Evolutionary conservation across 2,329 filamentous ascomycete species (phyloP).

Genomic region (Microcyclospora pomicola): DNA sequence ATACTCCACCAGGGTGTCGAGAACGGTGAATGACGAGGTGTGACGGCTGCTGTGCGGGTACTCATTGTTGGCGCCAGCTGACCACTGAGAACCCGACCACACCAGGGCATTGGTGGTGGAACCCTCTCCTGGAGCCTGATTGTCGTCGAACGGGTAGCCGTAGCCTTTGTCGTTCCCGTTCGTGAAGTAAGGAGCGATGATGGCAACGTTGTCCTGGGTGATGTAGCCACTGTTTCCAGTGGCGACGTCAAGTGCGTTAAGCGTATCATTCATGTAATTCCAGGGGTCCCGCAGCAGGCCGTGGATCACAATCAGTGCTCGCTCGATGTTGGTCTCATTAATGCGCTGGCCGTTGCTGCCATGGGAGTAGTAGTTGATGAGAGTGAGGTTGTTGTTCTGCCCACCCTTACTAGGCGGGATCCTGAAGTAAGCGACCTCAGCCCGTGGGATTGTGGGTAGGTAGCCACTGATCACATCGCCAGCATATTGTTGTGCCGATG

Average conservation of each 20-base stretch:
- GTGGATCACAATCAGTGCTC: slow-evolving; percentile 20
- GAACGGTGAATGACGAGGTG: slow-evolving; percentile 21
- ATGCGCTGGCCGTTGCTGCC: slow-evolving; percentile 12
- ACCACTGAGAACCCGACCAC: slow-evolving; percentile 23
- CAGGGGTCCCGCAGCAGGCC: slow-evolving; percentile 6
- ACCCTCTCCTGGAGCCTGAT: slow-evolving; percentile 13
- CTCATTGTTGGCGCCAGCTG: slow-evolving; percentile 21
- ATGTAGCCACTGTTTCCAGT: slow-evolving; percentile 5
- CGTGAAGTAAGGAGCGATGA: slow-evolving; percentile 23
- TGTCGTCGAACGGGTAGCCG: slow-evolving; percentile 22
- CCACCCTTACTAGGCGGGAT: slow-evolving; percentile 14
- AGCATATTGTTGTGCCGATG: slow-evolving; percentile 13
- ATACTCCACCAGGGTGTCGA: slow-evolving; percentile 24
- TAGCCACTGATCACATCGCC: slow-evolving; percentile 13
- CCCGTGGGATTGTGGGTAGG: slow-evolving; percentile 9
- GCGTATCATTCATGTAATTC: too few species aligned
- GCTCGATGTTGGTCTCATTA: slow-evolving; percentile 13
- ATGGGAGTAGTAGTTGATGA: slow-evolving; percentile 21
- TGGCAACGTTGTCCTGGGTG: slow-evolving; percentile 19
- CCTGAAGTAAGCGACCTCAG: slow-evolving; percentile 21
- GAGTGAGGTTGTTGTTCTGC: slow-evolving; percentile 13
- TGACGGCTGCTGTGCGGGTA: slow-evolving; percentile 18
- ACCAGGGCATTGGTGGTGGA: slow-evolving; percentile 23
- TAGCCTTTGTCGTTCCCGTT: slow-evolving; percentile 24
- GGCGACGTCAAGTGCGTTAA: too few species aligned